A percentile compares a stretch with the other conserved stretches of the same genome.
phyloP scores from a whole-genome alignment of 2,329 filamentous ascomycete species.

The Coniosporium tulheliwenetii region DNA sequence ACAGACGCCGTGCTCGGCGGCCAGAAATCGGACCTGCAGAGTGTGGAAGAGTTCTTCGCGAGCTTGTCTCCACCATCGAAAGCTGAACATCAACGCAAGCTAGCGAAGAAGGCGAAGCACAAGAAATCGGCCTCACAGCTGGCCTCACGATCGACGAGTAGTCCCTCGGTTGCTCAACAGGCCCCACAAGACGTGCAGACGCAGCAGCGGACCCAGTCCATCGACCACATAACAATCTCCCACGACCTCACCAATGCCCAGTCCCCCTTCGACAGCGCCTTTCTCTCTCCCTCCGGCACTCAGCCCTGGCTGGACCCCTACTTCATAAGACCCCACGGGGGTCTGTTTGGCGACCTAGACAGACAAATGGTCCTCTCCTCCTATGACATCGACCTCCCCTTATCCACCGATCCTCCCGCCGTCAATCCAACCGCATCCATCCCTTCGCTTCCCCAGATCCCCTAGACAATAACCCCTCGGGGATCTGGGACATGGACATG shows the following conservation, averaged over 20 bases:
- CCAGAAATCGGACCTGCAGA: conserved; percentile 79
- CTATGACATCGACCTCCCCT: conserved; percentile 41
- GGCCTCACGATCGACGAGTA: conserved; percentile 14
- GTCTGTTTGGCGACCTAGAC: conserved; percentile 53
- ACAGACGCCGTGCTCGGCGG: conserved; percentile 71
- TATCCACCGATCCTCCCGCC: conserved; percentile 8
- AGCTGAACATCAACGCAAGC: conserved; percentile 31
- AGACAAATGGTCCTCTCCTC: conserved; percentile 62
- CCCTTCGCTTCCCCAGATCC: not conserved
- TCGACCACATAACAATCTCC: conserved; percentile 5
- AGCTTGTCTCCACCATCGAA: conserved; percentile 49
- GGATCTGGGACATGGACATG: conserved; percentile 13
- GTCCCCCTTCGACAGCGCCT: not conserved
- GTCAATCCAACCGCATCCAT: not conserved
- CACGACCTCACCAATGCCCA: conserved; percentile 1
- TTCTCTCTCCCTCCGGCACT: conserved; percentile 14
- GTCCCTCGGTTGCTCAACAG: conserved; percentile 12
- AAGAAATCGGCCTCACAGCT: conserved; percentile 7
- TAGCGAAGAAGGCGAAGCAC: conserved; percentile 27
- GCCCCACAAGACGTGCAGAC: conserved; percentile 35
- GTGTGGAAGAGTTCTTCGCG: conserved; percentile 86
- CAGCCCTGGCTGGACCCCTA: conserved; percentile 20
- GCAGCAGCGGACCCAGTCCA: conserved; percentile 24
- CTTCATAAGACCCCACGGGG: conserved; percentile 24
- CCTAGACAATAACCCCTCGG: not conserved